Conservation (phyloP, 305 asterid genomes). For the Plantago rigida region DNA sequence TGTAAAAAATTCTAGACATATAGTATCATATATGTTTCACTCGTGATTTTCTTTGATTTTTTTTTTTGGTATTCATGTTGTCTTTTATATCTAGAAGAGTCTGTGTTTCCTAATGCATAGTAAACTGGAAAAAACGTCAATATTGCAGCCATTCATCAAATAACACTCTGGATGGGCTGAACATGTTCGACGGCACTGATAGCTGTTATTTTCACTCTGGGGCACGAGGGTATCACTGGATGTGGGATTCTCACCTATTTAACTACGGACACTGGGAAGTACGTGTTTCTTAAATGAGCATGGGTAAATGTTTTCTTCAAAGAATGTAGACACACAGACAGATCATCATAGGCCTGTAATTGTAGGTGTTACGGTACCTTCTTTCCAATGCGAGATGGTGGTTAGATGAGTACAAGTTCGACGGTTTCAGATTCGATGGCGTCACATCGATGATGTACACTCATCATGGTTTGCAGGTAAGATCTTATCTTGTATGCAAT, state of each 20-base stretch:
- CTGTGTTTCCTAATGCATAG: conserved; percentile 15
- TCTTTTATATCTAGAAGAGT: conserved; percentile 4
- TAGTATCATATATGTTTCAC: too few species aligned
- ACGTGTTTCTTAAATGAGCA: conserved; percentile 31
- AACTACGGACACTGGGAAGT: conserved; percentile 99
- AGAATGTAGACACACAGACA: conserved; percentile 8
- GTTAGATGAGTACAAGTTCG: conserved; percentile 99
- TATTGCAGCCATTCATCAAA: conserved; percentile 86
- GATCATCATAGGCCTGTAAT: conserved; percentile 22
- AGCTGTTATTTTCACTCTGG: conserved; percentile 96
- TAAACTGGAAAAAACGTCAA: conserved; percentile 23
- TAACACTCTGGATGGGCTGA: conserved; percentile 96
- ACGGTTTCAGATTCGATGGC: conserved; percentile 98
- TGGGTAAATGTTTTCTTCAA: conserved; percentile 16
- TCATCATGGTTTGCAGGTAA: conserved; percentile 93
- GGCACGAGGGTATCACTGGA: conserved; percentile 86
- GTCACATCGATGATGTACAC: conserved; percentile 99
- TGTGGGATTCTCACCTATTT: conserved; percentile 99
- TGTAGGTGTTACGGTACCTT: conserved; percentile 84
- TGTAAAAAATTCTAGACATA: not conserved
- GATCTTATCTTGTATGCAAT: conserved; percentile 12
- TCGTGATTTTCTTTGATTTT: not conserved
- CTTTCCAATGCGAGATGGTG: conserved; percentile 99
- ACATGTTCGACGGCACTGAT: conserved; percentile 99
- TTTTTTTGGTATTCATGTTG: not conserved